Base-by-base conservation (phyloP, 2,329 filamentous ascomycete species). In the Ilyonectria destructans region DNA sequence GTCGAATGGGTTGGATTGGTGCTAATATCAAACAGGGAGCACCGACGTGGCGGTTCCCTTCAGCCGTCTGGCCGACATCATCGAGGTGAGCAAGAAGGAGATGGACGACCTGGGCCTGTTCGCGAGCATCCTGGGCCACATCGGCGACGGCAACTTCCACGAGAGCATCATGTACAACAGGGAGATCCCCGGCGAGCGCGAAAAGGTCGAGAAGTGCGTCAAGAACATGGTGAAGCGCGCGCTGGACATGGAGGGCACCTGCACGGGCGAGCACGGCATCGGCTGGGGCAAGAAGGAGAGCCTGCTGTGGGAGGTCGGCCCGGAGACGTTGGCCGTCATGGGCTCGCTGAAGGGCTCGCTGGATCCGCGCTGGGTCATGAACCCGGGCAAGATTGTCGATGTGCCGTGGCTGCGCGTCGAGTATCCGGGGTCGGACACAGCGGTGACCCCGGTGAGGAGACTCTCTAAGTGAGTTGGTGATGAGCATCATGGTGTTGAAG, bases 71-170 rank as follows among this genome's bases (percentile, higher is more conserved):
- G 90, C 93, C 1, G 91, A 94, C 71, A 92, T 95, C 65, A 87
- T 88, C 84, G 95, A 97, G 79, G 86, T 94, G 49, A 95, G 93
- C 70, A 97, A 97, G 84, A 93, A 93, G 78, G 94, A 97, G 77
- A 91, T 97, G 87, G 93, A 96, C 76, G 90, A 94, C 13, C 85
- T 97, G 12, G 94, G 94, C 0, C 83, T 97, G 2, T 97, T 97
- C 78, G 94, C 94, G 1, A 95, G 92, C 75, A 93, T 97, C 31
- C 85, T 98, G 4, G 95, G 95, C 3, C 95, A 98, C 77, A 92
- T 98, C 64, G 95, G 95, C 13, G 95, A 97, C 77, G 95, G 95
- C 43, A 98, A 98, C 81, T 98, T 98, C 83, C 95, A 98, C 80
- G 92, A 95, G 79, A 93, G 92, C 78, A 96, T 98, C 81, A 92